A percentile compares a stretch with the other conserved stretches of the same genome.
phyloP scores from a whole-genome alignment of 1,139 yeast genomes.

The Protomyces gravidus region DNA sequence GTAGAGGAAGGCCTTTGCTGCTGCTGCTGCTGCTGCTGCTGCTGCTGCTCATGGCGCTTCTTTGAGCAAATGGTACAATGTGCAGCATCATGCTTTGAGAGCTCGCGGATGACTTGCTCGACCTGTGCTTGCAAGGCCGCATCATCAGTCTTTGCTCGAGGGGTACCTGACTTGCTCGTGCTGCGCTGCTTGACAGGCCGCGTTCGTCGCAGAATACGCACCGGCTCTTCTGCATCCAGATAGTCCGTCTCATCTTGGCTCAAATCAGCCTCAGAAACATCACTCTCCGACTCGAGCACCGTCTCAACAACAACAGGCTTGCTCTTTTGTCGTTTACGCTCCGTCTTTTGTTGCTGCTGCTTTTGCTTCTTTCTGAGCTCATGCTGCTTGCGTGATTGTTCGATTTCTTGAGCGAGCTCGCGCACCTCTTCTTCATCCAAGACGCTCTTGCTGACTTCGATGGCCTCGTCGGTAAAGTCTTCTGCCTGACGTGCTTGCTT shows the following conservation, averaged over 20 bases:
- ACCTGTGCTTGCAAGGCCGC: slow-evolving; percentile 26
- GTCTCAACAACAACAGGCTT: slow-evolving; percentile 1
- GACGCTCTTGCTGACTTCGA: slow-evolving; percentile 17
- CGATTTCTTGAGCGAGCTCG: slow-evolving; percentile 10
- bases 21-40: neutral
- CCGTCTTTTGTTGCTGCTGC: neutral
- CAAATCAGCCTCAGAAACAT: neutral
- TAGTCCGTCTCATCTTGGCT: neutral
- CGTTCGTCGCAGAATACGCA: neutral
- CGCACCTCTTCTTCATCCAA: slow-evolving; percentile 18
- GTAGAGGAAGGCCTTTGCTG: neutral
- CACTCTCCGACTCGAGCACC: neutral
- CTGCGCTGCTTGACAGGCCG: neutral
- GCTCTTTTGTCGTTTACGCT: neutral
- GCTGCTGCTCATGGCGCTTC: slow-evolving; percentile 10
- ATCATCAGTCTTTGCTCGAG: neutral
- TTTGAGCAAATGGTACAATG: slow-evolving; percentile 34
- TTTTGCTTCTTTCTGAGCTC: neutral
- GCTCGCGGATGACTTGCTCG: slow-evolving; percentile 29
- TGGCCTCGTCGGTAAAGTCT: slow-evolving; percentile 15
- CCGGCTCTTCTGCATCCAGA: neutral
- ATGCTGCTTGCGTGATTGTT: slow-evolving; percentile 7
- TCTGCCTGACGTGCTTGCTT: neutral
- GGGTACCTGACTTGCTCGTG: slow-evolving; percentile 10
- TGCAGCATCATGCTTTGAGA: slow-evolving; percentile 32